A percentile compares a stretch with the other conserved stretches of the same genome.
phyloP scores from a whole-genome alignment of 164 flowering plant genomes.

The Echeveria elegans region DNA sequence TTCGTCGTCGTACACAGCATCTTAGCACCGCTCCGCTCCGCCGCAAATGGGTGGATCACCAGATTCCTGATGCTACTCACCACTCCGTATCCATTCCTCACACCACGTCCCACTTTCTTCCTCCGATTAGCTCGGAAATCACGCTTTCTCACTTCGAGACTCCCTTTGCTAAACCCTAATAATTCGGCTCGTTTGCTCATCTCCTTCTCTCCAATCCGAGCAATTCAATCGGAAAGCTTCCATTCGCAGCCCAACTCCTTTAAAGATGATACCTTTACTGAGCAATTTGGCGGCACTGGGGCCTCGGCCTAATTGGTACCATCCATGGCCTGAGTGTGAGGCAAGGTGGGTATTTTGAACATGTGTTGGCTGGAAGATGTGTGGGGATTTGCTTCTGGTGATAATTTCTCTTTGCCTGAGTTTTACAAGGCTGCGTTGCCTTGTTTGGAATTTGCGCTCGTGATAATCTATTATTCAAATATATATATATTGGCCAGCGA shows the following conservation, averaged over 20 bases:
- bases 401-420: slow-evolving; percentile 28
- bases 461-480: slow-evolving; percentile 16
- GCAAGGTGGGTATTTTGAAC: neutral
- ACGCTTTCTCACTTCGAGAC: slow-evolving; percentile 9
- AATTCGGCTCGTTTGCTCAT: slow-evolving; percentile 1
- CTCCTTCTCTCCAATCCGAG: slow-evolving; percentile 1
- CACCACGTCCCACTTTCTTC: slow-evolving; percentile 19
- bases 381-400: slow-evolving; percentile 13
- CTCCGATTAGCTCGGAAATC: slow-evolving; percentile 22
- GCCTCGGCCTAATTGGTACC: slow-evolving; percentile 46
- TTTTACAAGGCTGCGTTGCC: slow-evolving; percentile 33
- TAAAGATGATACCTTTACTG: slow-evolving; percentile 15
- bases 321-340: slow-evolving; percentile 14
- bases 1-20: neutral
- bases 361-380: slow-evolving; percentile 13
- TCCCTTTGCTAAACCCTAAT: slow-evolving; percentile 3
- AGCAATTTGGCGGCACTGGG: neutral
- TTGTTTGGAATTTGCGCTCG: slow-evolving; percentile 50
- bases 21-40: no score
- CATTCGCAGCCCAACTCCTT: slow-evolving; percentile 18
- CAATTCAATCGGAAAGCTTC: slow-evolving; percentile 10
- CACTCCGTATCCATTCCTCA: slow-evolving; percentile 23
- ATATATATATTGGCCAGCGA: no score
- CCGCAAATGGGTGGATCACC: slow-evolving; percentile 35
- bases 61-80: slow-evolving; percentile 34